Evolutionary conservation across 2,329 filamentous ascomycete species (phyloP), one percentile per base, ranked within the genome.

Genomic region (Aspergillus candidus): DNA sequence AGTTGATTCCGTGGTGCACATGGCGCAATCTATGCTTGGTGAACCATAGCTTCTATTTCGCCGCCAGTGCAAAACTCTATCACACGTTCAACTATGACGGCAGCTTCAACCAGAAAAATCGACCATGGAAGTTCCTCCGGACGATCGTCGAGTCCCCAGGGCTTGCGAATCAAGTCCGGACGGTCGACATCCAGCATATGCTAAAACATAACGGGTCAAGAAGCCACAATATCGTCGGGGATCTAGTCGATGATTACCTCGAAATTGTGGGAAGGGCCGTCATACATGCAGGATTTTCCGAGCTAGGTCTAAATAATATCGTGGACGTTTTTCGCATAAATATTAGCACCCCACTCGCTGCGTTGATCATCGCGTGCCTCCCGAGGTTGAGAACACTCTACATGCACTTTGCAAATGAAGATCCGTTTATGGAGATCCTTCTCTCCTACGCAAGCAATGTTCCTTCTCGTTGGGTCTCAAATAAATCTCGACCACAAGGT

Each of bases 81-180:
- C 31, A 41, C 39, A 34, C n/a, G 3, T 41, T 41, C 32, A 18
- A 17, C 5, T 33, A 41, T 14, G 13, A 41, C 30, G 39, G 39
- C 30, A 32, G 35, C 6, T 30, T 18, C 5, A 10, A 15, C 8
- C 6, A 35, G 3, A 33, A 22, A 22, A 32, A 29, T n/a, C 8
- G 39, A 1, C 39, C 35, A 6, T 41, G 39, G 39, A 31, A 32
- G 17, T 41, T 41, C 32, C 31, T 41, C 12, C 39, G 32, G 11
- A 35, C 39, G 10, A 18, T 41, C 1, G 22, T 41, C 17, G 32
- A 34, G 15, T 6, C 14, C 7, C 39, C 39, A 13, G 4, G 4
- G 3, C 32, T 34, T 14, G 39, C 39, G 6, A 15, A 15, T 7
- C 6, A 17, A 8, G 39, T 41, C 31, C 30, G 35, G 17, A 33